Percentiles rank a stretch among this genome's conserved stretches.
These are phyloP conservation scores for Microthlaspi erraticum DNA, from an alignment of 345 rosid genomes.

Conservation along the genomic window DNA sequence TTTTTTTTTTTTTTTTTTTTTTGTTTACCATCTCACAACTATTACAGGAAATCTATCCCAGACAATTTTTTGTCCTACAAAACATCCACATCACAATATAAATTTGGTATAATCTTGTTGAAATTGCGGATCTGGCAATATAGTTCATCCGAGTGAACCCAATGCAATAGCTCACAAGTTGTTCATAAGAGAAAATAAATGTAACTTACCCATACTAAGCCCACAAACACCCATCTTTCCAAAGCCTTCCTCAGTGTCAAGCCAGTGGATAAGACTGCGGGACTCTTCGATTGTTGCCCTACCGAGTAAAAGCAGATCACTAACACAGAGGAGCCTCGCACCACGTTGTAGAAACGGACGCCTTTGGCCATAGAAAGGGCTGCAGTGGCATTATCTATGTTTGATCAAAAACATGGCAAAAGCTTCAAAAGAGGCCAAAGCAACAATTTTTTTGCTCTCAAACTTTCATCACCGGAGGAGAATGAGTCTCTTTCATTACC, in stretches of 20 bases:
- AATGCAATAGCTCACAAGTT: conserved; percentile 18
- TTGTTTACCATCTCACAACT: neutral
- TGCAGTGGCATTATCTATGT: conserved; percentile 53
- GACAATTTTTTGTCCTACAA: conserved; percentile 7
- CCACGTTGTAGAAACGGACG: conserved; percentile 90
- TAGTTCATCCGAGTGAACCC: neutral
- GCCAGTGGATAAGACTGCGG: conserved; percentile 89
- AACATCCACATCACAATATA: conserved; percentile 1
- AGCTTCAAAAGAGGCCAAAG: conserved; percentile 44
- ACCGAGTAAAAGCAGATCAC: conserved; percentile 94
- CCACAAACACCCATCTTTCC: conserved; percentile 98
- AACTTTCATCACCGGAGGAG: neutral
- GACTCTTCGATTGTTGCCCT: conserved; percentile 95
- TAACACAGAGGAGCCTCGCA: conserved; percentile 88
- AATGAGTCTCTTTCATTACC: conserved; percentile 50
- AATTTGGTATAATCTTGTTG: neutral
- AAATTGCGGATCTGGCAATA: neutral
- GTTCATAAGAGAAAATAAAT: neutral
- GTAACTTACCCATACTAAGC: conserved; percentile 92
- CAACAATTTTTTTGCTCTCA: conserved; percentile 26
- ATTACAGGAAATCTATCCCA: conserved; percentile 13
- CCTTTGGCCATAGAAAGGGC: conserved; percentile 96
- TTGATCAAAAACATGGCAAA: conserved; percentile 40
- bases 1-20: too few relatives aligned
- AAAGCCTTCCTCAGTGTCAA: conserved; percentile 80